These are phyloP conservation scores for Yamadazyma blattariae DNA, from an alignment of 1,139 yeast species.

Conservation along the genomic window DNA sequence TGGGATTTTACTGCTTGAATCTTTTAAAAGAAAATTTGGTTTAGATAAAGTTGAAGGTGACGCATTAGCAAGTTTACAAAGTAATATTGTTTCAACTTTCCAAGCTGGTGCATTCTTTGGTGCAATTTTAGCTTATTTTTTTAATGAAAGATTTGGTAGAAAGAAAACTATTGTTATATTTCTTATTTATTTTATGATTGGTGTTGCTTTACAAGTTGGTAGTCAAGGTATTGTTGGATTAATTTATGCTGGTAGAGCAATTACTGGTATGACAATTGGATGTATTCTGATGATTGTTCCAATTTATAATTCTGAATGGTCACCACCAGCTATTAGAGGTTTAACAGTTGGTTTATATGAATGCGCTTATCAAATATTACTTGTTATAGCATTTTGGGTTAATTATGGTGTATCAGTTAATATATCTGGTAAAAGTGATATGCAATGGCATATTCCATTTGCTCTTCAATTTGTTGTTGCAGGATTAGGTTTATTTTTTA, in stretches of 20 bases:
- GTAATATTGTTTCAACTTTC: slow-evolving; percentile 30
- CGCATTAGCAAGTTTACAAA: slow-evolving; percentile 14
- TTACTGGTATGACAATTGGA: slow-evolving; percentile 31
- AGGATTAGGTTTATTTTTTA: slow-evolving; percentile 34
- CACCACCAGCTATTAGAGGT: slow-evolving; percentile 28
- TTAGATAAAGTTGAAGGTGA: slow-evolving; percentile 17
- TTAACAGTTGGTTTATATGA: slow-evolving; percentile 47
- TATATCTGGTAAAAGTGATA: slow-evolving; percentile 20
- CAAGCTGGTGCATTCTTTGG: slow-evolving; percentile 34
- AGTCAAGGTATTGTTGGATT: slow-evolving; percentile 5
- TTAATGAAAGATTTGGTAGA: slow-evolving; percentile 24
- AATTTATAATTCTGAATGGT: slow-evolving; percentile 26
- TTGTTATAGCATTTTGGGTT: slow-evolving; percentile 40
- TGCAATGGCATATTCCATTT: slow-evolving; percentile 34
- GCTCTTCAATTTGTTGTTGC: slow-evolving; percentile 40
- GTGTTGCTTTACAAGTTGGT: slow-evolving; percentile 30
- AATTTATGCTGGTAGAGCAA: slow-evolving; percentile 22
- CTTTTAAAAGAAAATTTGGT: slow-evolving; percentile 23
- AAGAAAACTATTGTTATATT: slow-evolving; percentile 21
- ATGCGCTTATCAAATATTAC: slow-evolving; percentile 47
- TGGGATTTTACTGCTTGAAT: slow-evolving; percentile 22
- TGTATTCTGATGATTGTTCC: slow-evolving; percentile 29
- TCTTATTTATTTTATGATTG: slow-evolving; percentile 34
- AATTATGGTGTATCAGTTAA: slow-evolving; percentile 36
- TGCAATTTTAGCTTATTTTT: slow-evolving; percentile 22